These are phyloP conservation scores for Hypoxylon crocopeplum DNA, from an alignment of 495 filamentous ascomycete genomes.

Conservation along the genomic window DNA sequence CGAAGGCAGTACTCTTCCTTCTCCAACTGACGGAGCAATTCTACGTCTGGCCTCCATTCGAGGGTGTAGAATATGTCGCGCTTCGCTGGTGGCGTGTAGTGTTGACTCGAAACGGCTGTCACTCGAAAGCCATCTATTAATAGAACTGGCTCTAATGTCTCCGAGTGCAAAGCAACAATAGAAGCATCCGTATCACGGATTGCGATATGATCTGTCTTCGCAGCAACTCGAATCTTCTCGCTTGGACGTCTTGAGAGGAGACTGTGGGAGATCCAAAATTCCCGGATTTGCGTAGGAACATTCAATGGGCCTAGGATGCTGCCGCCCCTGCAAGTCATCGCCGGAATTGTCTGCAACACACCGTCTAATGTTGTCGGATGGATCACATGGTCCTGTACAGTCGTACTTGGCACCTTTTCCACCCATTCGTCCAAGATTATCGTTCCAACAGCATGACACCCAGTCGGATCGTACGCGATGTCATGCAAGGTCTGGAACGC, in stretches of 20 bases:
- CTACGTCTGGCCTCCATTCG: slow-evolving; percentile 11
- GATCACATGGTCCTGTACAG: slow-evolving; percentile 7
- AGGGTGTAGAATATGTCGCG: slow-evolving; percentile 2
- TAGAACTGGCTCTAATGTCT: no score
- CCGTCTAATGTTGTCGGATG: slow-evolving; percentile 33
- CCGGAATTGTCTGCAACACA: slow-evolving; percentile 21
- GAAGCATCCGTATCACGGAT: no score
- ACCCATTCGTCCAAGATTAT: not conserved
- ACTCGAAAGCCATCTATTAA: not conserved
- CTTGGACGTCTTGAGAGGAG: no score
- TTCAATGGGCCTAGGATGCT: not conserved
- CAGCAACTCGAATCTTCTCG: no score
- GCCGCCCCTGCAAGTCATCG: not conserved
- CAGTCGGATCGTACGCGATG: not conserved
- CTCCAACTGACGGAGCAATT: not conserved
- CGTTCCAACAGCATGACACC: not conserved
- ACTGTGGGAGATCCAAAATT: not conserved
- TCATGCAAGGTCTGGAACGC: not conserved
- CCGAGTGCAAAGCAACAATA: no score
- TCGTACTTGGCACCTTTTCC: not conserved
- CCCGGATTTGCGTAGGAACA: slow-evolving; percentile 4
- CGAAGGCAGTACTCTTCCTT: slow-evolving; percentile 15
- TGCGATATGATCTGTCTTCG: no score
- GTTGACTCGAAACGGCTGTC: not conserved
- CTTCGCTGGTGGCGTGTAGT: not conserved